Conservation (phyloP, 2,329 filamentous ascomycete species). For the Monilinia aucupariae region DNA sequence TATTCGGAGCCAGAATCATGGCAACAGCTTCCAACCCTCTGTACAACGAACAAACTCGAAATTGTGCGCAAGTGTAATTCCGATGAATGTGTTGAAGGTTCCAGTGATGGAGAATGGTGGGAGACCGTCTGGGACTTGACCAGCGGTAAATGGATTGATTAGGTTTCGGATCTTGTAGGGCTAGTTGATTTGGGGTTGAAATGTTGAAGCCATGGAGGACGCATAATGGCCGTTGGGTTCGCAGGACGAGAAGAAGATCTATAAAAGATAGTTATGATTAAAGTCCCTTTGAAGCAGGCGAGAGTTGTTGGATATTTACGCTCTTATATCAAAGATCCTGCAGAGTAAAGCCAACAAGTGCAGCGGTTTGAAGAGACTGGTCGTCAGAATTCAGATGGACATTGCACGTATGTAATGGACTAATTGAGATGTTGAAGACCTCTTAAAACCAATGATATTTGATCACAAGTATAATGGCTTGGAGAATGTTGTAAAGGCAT, state of each 20-base stretch:
- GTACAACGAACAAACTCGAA: slow-evolving; percentile 31
- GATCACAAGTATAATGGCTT: slow-evolving; percentile 45
- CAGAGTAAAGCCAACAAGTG: neutral
- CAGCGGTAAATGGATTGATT: slow-evolving; percentile 46
- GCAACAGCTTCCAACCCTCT: slow-evolving; percentile 19
- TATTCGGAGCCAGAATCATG: slow-evolving; percentile 39
- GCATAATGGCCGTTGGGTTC: slow-evolving; percentile 54
- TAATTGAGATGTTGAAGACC: slow-evolving; percentile 46
- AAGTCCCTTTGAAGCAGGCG: slow-evolving; percentile 48
- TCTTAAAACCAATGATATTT: slow-evolving; percentile 48
- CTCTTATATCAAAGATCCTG: slow-evolving; percentile 17
- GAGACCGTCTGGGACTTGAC: slow-evolving; percentile 46
- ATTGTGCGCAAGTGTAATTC: slow-evolving; percentile 40
- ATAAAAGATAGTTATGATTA: slow-evolving; percentile 51
- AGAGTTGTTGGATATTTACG: slow-evolving; percentile 49
- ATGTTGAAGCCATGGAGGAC: slow-evolving; percentile 49
- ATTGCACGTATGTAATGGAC: slow-evolving; percentile 45
- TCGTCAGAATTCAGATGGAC: slow-evolving; percentile 43
- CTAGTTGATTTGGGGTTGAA: slow-evolving; percentile 49
- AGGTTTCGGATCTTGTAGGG: slow-evolving; percentile 56
- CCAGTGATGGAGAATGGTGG: slow-evolving; percentile 42
- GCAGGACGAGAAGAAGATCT: slow-evolving; percentile 48
- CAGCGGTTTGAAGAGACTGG: slow-evolving; percentile 53
- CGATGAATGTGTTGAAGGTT: slow-evolving; percentile 41
- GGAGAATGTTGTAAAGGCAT: slow-evolving; percentile 43